A percentile compares a stretch with the other conserved stretches of the same genome.
Conservation (phyloP, 768 basidiomycete genomes). For the Pisolithus tinctorius region DNA sequence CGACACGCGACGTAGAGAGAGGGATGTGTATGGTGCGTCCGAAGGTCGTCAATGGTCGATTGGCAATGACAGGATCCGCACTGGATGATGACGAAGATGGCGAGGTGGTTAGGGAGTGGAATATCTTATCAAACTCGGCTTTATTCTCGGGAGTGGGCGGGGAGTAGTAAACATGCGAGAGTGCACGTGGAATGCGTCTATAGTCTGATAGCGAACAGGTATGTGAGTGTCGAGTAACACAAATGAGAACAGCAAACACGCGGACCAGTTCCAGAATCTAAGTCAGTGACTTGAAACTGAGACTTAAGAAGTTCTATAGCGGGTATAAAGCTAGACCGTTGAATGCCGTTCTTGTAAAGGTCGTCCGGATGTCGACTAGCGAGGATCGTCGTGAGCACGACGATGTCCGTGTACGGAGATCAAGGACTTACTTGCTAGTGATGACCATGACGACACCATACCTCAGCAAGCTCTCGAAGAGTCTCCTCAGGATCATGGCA, state of each 20-base stretch:
- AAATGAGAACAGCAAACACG: not conserved
- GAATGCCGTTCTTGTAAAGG: constrained; percentile 97
- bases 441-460: constrained; percentile 92
- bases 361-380: constrained; percentile 92
- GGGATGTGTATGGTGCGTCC: constrained; percentile 78
- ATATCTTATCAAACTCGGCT: constrained; percentile 78
- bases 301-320: constrained; percentile 90
- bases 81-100: constrained; percentile 30
- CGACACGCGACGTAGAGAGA: constrained; percentile 71
- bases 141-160: constrained; percentile 64
- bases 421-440: constrained; percentile 84
- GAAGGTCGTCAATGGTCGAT: constrained; percentile 79
- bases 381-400: not conserved
- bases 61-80: constrained; percentile 45
- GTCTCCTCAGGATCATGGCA: constrained; percentile 92
- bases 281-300: constrained; percentile 80
- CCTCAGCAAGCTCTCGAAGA: constrained; percentile 80
- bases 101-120: constrained; percentile 55
- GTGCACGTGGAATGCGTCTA: constrained; percentile 83
- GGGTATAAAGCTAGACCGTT: constrained; percentile 89
- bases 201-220: constrained; percentile 57
- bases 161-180: constrained; percentile 91
- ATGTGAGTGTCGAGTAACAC: not conserved
- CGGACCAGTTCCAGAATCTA: constrained; percentile 91
- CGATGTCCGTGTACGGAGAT: constrained; percentile 1